phyloP scores from a whole-genome alignment of 2,329 filamentous ascomycete genomes.

The Fusarium paranaense region DNA sequence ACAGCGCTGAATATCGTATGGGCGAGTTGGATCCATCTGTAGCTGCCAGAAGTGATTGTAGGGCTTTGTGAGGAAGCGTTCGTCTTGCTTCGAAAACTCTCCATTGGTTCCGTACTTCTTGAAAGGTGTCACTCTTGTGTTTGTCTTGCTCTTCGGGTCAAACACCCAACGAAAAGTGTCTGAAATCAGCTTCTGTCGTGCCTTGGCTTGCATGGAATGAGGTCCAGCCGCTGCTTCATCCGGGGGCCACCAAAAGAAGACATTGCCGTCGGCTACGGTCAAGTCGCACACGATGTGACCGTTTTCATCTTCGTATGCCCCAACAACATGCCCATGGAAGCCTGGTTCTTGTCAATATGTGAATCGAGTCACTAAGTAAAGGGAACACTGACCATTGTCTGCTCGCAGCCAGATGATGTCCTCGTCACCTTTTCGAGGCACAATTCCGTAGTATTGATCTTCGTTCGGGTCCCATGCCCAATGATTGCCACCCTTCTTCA shows the following conservation, averaged over 20 bases:
- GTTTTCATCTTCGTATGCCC: constrained; percentile 18
- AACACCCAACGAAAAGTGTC: constrained; percentile 14
- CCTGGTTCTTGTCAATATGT: background rate
- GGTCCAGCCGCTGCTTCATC: background rate
- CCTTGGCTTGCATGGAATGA: background rate
- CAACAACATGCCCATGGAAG: constrained; percentile 25
- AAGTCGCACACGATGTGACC: constrained; percentile 21
- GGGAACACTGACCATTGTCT: constrained; percentile 7
- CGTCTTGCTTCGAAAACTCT: constrained; percentile 19
- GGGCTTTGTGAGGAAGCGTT: constrained; percentile 8
- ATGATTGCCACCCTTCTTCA: constrained; percentile 15
- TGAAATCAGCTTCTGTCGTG: constrained; percentile 5
- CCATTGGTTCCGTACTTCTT: constrained; percentile 11
- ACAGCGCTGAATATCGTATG: constrained; percentile 4
- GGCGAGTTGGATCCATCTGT: background rate
- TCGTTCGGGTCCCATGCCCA: constrained; percentile 17
- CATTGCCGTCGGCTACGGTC: constrained; percentile 19
- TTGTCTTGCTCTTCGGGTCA: background rate
- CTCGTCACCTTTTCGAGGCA: constrained; percentile 11
- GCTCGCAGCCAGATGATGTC: constrained; percentile 15
- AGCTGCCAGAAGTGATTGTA: constrained; percentile 24
- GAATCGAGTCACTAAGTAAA: fast-evolving
- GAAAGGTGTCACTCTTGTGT: background rate
- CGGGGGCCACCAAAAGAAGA: constrained; percentile 25
- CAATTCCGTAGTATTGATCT: constrained; percentile 2